These are phyloP conservation scores for Cochlearia excelsa DNA, from an alignment of 345 rosid genomes.

Conservation along the genomic window DNA sequence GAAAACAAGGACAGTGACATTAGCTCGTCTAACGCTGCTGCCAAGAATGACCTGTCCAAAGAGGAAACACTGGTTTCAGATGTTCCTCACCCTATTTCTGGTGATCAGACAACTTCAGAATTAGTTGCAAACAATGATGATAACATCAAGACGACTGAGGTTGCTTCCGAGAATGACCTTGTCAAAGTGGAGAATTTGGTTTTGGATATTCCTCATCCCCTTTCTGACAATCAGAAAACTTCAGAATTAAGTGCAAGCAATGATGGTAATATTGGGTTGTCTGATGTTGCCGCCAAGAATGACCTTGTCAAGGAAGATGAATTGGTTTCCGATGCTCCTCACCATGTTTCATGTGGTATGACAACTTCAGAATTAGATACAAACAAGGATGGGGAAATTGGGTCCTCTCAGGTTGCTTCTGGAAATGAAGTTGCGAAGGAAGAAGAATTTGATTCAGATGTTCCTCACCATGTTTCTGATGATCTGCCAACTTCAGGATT, in stretches of 20 bases:
- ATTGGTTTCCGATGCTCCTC: constrained; percentile 12
- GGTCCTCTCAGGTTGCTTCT: constrained; percentile 3
- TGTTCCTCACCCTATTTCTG: background rate
- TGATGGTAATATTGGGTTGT: background rate
- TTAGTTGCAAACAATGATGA: background rate
- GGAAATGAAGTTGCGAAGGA: constrained; percentile 11
- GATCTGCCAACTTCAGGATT: background rate
- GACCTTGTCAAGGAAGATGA: background rate
- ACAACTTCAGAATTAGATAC: constrained; percentile 8
- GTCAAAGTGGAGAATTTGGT: constrained; percentile 11
- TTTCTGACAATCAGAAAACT: background rate
- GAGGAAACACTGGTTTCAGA: constrained; percentile 17
- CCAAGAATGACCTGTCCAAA: background rate
- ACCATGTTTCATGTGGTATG: constrained; percentile 17
- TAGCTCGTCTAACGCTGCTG: background rate
- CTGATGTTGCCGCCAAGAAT: background rate
- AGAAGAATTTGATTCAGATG: background rate
- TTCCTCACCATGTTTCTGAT: background rate
- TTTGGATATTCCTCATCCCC: background rate
- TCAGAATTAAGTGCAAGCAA: background rate
- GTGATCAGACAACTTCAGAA: background rate
- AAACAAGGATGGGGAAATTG: constrained; percentile 14
- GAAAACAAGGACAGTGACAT: background rate
- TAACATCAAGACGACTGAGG: background rate
- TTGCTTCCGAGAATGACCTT: background rate